Base-by-base conservation (phyloP, 768 basidiomycete genomes). In the Amanita subjunquillea region DNA sequence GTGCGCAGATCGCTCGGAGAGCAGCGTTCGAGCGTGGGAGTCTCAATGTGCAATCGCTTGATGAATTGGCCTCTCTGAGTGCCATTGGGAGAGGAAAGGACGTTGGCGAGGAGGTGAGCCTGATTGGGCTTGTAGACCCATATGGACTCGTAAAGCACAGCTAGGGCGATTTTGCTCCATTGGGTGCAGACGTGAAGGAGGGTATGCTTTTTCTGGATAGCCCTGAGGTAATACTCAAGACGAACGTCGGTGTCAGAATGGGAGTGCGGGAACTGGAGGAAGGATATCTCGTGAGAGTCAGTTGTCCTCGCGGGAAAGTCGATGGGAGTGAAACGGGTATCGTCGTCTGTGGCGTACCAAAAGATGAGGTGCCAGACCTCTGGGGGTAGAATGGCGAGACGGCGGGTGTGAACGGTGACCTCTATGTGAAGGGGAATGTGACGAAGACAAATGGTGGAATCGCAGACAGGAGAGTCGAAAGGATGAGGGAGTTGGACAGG, bases 331-430 rank as follows among this genome's bases (percentile, higher is more conserved):
- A 54, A 50, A 51, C 55, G 23, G 54, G 58, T 45, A 32, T 54
- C 42, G 55, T 54, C 43, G 30, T 50, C 62, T 20, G 78, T 75
- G 1, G 82, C 82, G 58, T 77, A 76, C 38, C 78, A 78, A 49
- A 87, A 66, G 54, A 87, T 76, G 58, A 75, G 63, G n/a, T 77
- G 66, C 85, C 85, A 87, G 6, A 87, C 61, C 58, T 87, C 85
- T 1, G 74, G 61, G 0, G 85, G 85, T 12, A 85, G 70, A 52
- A 64, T 56, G 13, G 73, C 73, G n/a, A 71, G 63, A 25, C 54
- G 34, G 9, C 47, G 45, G 2, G 43, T 53, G 8, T 44, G 43
- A 17, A 51, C 50, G 40, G 41, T 32, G 4, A 51, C 41, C 29
- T 51, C 27, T 20, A 42, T 29, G 8, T 22, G 40, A 4, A 40